Percentiles rank a stretch among this genome's conserved stretches.
Evolutionary conservation across 192 early-diverging fungal species (phyloP).

Genomic region (Umbelopsis isabellina): DNA sequence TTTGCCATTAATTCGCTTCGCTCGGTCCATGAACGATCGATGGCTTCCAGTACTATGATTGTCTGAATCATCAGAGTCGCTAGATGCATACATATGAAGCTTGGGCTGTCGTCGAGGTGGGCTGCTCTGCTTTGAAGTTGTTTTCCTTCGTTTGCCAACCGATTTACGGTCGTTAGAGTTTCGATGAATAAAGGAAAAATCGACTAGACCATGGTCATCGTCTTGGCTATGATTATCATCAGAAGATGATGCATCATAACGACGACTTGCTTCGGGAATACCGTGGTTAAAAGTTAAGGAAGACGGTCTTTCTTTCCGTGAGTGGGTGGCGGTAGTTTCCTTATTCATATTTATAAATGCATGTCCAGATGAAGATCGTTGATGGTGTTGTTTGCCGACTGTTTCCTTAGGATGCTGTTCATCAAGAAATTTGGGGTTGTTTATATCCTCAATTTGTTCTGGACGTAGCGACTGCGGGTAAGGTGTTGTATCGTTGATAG

Average conservation of each 20-base stretch:
- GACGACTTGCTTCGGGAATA: background rate
- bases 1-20: background rate
- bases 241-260: background rate
- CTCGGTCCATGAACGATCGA: background rate
- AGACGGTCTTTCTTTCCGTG: background rate
- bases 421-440: constrained; percentile 11
- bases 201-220: background rate
- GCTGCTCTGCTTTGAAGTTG: background rate
- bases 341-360: background rate
- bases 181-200: background rate
- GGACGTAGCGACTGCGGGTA: background rate
- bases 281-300: background rate
- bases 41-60: background rate
- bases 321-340: background rate
- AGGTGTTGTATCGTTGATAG: constrained; percentile 11
- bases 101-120: constrained; percentile 6
- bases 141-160: background rate
- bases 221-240: background rate
- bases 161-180: background rate
- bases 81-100: constrained; percentile 6
- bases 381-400: background rate
- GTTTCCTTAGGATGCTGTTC: constrained; percentile 4
- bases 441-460: constrained; percentile 6
- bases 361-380: constrained; percentile 17
- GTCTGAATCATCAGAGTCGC: constrained; percentile 2